A percentile compares a stretch with the other conserved stretches of the same genome.
These are phyloP conservation scores for Adenanthera pavonina DNA, from an alignment of 306 rosid species.

Conservation along the genomic window DNA sequence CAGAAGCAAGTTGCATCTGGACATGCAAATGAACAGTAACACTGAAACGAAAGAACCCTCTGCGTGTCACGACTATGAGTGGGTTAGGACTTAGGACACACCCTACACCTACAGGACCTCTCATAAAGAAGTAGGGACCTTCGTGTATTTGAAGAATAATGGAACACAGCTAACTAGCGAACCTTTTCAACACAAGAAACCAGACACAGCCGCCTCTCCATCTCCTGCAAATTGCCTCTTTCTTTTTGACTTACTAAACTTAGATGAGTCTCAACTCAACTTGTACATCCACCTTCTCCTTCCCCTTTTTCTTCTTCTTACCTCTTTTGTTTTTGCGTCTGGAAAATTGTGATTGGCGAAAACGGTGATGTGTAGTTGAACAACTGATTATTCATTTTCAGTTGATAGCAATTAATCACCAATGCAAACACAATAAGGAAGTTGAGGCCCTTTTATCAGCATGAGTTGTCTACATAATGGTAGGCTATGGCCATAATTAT, in stretches of 20 bases:
- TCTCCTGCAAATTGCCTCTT: conserved; percentile 31
- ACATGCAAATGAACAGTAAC: conserved; percentile 38
- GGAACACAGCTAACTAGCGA: conserved; percentile 41
- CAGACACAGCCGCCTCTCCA: conserved; percentile 34
- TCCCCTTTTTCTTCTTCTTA: not conserved
- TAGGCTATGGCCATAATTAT: conserved; percentile 32
- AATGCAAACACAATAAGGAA: conserved; percentile 26
- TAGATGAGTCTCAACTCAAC: conserved; percentile 15
- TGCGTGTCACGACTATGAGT: conserved; percentile 34
- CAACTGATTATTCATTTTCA: conserved; percentile 13
- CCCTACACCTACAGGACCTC: conserved; percentile 37
- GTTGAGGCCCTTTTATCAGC: conserved; percentile 33
- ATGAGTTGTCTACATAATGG: conserved; percentile 31
- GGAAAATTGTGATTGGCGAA: conserved; percentile 19
- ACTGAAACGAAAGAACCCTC: conserved; percentile 35
- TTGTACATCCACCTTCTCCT: not conserved
- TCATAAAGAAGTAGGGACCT: conserved; percentile 44
- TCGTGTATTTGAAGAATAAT: conserved; percentile 5
- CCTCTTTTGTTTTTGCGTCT: conserved; percentile 21
- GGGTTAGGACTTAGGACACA: not conserved
- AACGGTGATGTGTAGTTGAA: conserved; percentile 2
- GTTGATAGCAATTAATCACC: conserved; percentile 2
- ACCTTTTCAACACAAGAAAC: conserved; percentile 30
- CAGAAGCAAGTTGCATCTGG: conserved; percentile 44
- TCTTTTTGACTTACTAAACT: conserved; percentile 19